A percentile compares a stretch with the other conserved stretches of the same genome.
phyloP scores from a whole-genome alignment of 2,329 filamentous ascomycete genomes.

The Chaetomiaceae sp. region DNA sequence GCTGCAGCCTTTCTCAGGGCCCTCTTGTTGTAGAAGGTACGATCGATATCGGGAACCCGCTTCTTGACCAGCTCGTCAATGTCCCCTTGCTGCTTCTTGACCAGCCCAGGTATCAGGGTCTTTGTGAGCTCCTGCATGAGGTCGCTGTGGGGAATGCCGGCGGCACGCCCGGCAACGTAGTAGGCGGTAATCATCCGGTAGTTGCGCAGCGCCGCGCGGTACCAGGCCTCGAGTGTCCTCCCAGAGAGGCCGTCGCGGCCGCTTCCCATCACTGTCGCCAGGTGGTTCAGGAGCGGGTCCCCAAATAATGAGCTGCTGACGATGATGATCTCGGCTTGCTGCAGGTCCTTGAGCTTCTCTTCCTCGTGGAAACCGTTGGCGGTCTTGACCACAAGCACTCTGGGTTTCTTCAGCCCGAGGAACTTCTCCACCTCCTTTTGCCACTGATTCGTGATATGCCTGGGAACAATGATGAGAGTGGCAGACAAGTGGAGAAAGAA shows the following conservation, averaged over 20 bases:
- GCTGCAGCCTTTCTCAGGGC: not conserved
- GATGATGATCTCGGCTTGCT: constrained; percentile 37
- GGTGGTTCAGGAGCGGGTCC: constrained; percentile 1
- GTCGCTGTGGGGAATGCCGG: not conserved
- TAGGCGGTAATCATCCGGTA: constrained; percentile 9
- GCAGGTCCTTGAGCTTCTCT: constrained; percentile 20
- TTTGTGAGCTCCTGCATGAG: not conserved
- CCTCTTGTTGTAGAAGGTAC: constrained; percentile 4
- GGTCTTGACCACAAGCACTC: constrained; percentile 29
- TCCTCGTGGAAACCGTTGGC: constrained; percentile 15
- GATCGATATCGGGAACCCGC: constrained; percentile 10
- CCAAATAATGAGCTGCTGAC: constrained; percentile 30
- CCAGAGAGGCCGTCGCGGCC: constrained; percentile 1
- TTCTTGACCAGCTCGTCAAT: constrained; percentile 13
- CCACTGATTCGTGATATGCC: constrained; percentile 41
- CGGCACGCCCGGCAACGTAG: constrained; percentile 9
- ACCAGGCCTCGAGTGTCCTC: constrained; percentile 18
- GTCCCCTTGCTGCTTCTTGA: constrained; percentile 9
- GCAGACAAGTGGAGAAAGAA: constrained; percentile 32
- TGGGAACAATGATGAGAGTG: constrained; percentile 38
- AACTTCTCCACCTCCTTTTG: constrained; percentile 33
- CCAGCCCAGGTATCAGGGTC: not conserved
- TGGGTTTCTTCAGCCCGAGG: constrained; percentile 22
- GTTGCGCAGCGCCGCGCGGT: constrained; percentile 13
- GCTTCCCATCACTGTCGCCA: constrained; percentile 5